Base-by-base conservation (phyloP, 331 rosid species). In the Phaseolus coccineus region DNA sequence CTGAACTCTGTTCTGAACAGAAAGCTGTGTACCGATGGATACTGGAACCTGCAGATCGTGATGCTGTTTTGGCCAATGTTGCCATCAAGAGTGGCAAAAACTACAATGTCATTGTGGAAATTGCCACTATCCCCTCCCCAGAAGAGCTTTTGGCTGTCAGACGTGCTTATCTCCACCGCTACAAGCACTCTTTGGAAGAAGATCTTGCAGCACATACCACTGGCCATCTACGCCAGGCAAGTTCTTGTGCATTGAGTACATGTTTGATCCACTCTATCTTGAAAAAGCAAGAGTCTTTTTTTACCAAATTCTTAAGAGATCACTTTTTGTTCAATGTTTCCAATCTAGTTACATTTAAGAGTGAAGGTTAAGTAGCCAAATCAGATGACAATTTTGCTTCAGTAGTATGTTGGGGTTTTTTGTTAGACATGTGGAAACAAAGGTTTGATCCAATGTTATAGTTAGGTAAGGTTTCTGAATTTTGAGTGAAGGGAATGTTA, bases 1-100 rank as follows among this genome's bases (percentile, higher is more conserved):
- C 65, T 62, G 48, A 46, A 24, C 7, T 53, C 24, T 57, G 62
- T 15, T 5, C 40, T 47, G 6, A 28, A 67, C 27, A 95, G 99
- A 95, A 65, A 89, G 98, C 98, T 1, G 88, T 95, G 85, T 91
- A 88, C 71, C 87, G 97, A 0, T 93, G 96, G 99, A 77, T 82
- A 0, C 71, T 93, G 33, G 98, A 95, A 14, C 97, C 93, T 2
- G 82, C 82, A 2, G 98, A 95, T 40, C 83, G 98, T 12, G 92
- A 90, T 55, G 99, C 98, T 10, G 96, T 95, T 31, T 79, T 95
- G 89, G 90, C 86, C 7, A 68, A 95, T 58, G 93, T 87, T 51
- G 97, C 87, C 13, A 53, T 93, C 13, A 91, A 64, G 76, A 87
- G 85, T 67, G 78, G 87, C 0, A 88, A 82, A n/a, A 74, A 90